Conservation (phyloP, 2,329 filamentous ascomycete species). For the Aspergillus persii region DNA sequence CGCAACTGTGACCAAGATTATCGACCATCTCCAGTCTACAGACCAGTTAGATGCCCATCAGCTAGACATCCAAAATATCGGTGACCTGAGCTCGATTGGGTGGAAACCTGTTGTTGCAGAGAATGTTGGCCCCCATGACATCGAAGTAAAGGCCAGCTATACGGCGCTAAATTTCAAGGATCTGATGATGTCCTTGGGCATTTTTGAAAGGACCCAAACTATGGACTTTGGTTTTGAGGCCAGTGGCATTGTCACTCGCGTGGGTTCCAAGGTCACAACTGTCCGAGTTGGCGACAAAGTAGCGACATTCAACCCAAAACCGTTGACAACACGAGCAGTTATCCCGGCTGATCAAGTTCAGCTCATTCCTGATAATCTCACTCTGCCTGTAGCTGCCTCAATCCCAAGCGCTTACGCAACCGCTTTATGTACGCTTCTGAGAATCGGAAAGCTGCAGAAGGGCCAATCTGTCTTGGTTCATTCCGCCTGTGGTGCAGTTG, state of each 20-base stretch:
- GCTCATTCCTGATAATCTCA: not conserved
- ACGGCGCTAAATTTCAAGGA: conserved; percentile 10
- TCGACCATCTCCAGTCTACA: not conserved
- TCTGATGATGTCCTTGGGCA: conserved; percentile 11
- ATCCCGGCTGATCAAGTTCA: not conserved
- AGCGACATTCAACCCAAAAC: not conserved
- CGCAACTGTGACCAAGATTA: not conserved
- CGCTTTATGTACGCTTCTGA: conserved; percentile 15
- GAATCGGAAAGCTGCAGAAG: conserved; percentile 16
- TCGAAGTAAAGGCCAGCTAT: conserved; percentile 6
- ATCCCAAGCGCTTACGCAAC: conserved; percentile 9
- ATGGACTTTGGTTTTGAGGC: not conserved
- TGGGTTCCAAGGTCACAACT: not conserved
- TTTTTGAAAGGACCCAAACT: not conserved
- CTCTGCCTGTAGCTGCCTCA: not conserved
- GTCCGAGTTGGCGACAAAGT: not conserved
- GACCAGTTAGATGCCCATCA: not conserved
- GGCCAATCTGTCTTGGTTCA: conserved; percentile 36
- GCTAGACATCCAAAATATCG: not conserved
- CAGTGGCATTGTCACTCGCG: not conserved
- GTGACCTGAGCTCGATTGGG: not conserved
- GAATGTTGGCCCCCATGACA: not conserved
- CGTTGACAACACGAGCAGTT: not conserved
- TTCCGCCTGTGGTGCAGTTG: conserved; percentile 30
- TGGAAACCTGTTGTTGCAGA: not conserved